Base-by-base conservation (phyloP, 352 stramenopile species). In the Phytophthora boehmeriae region DNA sequence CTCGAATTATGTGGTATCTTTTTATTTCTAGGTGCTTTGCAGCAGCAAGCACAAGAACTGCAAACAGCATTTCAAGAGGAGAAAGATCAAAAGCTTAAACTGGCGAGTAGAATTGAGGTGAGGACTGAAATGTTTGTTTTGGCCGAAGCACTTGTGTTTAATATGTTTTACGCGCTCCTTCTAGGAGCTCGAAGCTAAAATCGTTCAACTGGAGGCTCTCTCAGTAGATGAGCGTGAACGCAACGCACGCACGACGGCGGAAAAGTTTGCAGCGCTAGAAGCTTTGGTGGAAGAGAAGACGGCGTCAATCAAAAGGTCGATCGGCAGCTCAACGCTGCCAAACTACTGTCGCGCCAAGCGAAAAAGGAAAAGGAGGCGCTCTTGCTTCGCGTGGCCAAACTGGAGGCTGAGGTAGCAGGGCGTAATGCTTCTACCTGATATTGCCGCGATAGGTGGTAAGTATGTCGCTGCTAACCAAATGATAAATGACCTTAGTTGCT, bases 301-400 rank as follows among this genome's bases (percentile, higher is more conserved):
- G 1, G 61, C 75, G 9, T 58, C 74, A 8, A 45, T 76, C 8
- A 88, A 88, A 83, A 75, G 34, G 62, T 69, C 2, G 79, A 90
- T 44, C 78, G 81, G 1, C 81, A 93, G 47, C 61, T 93, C 0
- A 86, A 84, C 16, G 83, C 81, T 3, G 69, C 80, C 8, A 93
- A 93, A 56, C 51, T 90, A n/a, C 71, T 90, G 13, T 68, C 68
- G 16, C 73, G 78, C 0, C 83, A 90, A 56, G 62, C 73, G 5
- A 92, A 88, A 36, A 92, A 90, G 44, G 83, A 92, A 23, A 92
- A 90, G 48, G 78, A 89, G 48, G 71, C 72, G 28, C 45, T 89
- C 0, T 41, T 81, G 35, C 60, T 80, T 11, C 73, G 76, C 22
- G 48, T 86, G n/a, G 43, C 62, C 13, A 82, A 75, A 47, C 60